These are phyloP conservation scores for Cordia subcordata DNA, from an alignment of 257 asterid genomes.

Conservation along the genomic window DNA sequence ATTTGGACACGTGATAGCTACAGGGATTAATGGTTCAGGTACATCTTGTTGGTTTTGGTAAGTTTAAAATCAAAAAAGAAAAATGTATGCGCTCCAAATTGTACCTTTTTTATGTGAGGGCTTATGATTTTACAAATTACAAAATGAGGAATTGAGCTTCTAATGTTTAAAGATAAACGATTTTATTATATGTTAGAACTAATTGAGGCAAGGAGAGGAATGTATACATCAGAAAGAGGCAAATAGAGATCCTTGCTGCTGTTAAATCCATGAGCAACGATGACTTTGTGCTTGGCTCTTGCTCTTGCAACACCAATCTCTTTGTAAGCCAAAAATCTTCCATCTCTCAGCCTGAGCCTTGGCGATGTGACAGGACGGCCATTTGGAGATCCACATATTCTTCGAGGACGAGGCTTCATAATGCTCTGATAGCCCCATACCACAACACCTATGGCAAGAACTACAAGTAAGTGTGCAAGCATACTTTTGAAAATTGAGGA, in stretches of 20 bases:
- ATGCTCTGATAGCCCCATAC: neutral
- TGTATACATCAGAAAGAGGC: neutral
- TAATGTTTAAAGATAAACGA: too few relatives aligned
- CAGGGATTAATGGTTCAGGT: too few relatives aligned
- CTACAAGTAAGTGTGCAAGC: neutral
- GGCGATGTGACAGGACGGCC: slow-evolving; percentile 20
- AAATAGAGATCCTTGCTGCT: slow-evolving; percentile 7
- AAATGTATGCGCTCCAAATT: too few relatives aligned
- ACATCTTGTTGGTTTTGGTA: too few relatives aligned
- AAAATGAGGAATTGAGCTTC: too few relatives aligned
- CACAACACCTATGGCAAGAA: neutral
- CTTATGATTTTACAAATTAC: too few relatives aligned
- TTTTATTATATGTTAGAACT: too few relatives aligned
- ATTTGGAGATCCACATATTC: slow-evolving; percentile 7
- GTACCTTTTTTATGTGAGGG: too few relatives aligned
- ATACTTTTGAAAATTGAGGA: neutral
- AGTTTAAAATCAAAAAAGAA: too few relatives aligned
- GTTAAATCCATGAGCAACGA: slow-evolving; percentile 14
- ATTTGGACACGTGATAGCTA: too few relatives aligned
- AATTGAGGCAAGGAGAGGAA: too few relatives aligned
- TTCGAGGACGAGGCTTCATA: slow-evolving; percentile 15
- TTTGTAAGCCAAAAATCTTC: slow-evolving; percentile 18
- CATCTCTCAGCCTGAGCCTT: slow-evolving; percentile 15
- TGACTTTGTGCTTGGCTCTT: slow-evolving; percentile 11
- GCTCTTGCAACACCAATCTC: slow-evolving; percentile 13